These are phyloP conservation scores for Tolypocladium amazonense DNA, from an alignment of 2,329 filamentous ascomycete genomes.

Conservation along the genomic window DNA sequence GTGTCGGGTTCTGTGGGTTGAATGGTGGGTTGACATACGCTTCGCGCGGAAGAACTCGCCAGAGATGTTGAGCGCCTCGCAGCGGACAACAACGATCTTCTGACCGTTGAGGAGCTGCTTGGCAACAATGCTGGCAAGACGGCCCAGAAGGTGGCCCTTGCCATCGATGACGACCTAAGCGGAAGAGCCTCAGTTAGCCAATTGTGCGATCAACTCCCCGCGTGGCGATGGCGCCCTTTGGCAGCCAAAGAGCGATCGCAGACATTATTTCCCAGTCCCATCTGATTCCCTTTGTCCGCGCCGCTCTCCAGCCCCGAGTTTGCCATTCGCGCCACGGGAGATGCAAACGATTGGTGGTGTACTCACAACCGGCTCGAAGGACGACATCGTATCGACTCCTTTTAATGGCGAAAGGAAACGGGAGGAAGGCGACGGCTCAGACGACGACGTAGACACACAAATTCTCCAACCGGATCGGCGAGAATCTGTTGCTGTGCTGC, in stretches of 20 bases:
- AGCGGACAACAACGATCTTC: conserved; percentile 98
- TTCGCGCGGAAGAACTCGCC: conserved; percentile 99
- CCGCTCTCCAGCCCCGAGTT: conserved; percentile 1
- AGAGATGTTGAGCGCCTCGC: conserved; percentile 99
- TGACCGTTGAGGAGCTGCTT: conserved; percentile 99
- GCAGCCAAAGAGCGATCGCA: background rate
- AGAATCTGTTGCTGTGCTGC: conserved; percentile 29
- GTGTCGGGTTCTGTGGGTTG: conserved; percentile 1
- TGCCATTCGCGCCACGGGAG: conserved; percentile 2
- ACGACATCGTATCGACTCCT: conserved; percentile 48
- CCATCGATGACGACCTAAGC: conserved; percentile 95
- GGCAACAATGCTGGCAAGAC: conserved; percentile 93
- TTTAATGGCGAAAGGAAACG: conserved; percentile 16
- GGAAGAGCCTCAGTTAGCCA: background rate
- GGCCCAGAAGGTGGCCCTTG: conserved; percentile 99
- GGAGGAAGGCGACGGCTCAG: conserved; percentile 22
- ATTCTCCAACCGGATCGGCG: conserved; percentile 25
- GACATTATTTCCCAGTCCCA: background rate
- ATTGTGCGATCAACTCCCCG: background rate
- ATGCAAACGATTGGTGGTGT: conserved; percentile 7
- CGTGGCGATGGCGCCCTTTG: background rate
- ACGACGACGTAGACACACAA: conserved; percentile 22
- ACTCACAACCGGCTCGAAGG: conserved; percentile 64
- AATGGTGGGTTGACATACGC: conserved; percentile 60
- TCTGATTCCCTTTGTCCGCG: conserved; percentile 1